phyloP scores from a whole-genome alignment of 345 rosid genomes.

The Excoecaria agallocha region DNA sequence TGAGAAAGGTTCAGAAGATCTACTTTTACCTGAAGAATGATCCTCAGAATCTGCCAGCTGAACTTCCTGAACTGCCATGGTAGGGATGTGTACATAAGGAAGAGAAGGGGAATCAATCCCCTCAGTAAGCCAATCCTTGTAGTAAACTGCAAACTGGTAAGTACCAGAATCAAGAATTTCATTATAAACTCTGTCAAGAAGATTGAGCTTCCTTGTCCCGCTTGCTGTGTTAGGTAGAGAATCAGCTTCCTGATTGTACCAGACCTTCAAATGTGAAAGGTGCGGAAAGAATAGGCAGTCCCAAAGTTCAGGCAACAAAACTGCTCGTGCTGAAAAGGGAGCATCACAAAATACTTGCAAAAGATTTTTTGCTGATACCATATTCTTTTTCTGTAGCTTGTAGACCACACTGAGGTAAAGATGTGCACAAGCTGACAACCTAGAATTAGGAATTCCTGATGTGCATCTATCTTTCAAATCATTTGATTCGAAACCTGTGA shows the following conservation, averaged over 20 bases:
- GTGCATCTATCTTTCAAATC: slow-evolving; percentile 44
- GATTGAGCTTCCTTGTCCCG: slow-evolving; percentile 41
- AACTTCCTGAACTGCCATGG: slow-evolving; percentile 29
- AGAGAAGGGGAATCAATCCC: slow-evolving; percentile 51
- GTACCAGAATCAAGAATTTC: slow-evolving; percentile 61
- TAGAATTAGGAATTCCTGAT: slow-evolving; percentile 42
- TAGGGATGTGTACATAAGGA: slow-evolving; percentile 49
- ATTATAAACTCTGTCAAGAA: slow-evolving; percentile 53
- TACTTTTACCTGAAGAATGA: slow-evolving; percentile 35
- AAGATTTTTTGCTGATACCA: slow-evolving; percentile 55
- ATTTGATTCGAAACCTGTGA: slow-evolving; percentile 46
- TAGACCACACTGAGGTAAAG: slow-evolving; percentile 53
- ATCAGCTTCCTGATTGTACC: slow-evolving; percentile 57
- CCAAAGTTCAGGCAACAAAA: slow-evolving; percentile 56
- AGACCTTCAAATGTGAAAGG: slow-evolving; percentile 54
- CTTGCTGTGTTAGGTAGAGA: slow-evolving; percentile 34
- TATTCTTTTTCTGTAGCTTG: slow-evolving; percentile 56
- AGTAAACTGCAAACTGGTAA: slow-evolving; percentile 53
- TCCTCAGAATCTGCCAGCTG: slow-evolving; percentile 23
- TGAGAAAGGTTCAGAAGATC: slow-evolving; percentile 35
- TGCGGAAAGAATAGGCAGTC: slow-evolving; percentile 58
- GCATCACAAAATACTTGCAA: slow-evolving; percentile 60
- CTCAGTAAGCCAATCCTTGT: slow-evolving; percentile 65
- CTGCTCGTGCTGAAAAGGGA: slow-evolving; percentile 48
- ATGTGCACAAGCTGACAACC: slow-evolving; percentile 61